Percentiles rank a stretch among this genome's conserved stretches.
Conservation (phyloP, 306 rosid genomes). For the Trichosanthes truncata region DNA sequence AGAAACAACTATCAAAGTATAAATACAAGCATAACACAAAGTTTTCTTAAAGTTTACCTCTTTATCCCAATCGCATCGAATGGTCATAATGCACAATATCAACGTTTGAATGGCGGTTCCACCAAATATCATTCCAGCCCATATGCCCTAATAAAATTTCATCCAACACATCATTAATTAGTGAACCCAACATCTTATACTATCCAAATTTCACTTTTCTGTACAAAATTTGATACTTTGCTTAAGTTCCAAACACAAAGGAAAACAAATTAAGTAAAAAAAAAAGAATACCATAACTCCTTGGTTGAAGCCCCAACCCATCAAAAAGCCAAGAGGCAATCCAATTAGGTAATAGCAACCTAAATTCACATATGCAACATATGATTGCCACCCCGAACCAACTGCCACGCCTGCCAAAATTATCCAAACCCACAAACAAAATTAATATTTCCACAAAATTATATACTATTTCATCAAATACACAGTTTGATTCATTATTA, state of each 20-base stretch:
- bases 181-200: background rate
- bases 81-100: constrained; percentile 33
- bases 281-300: constrained; percentile 56
- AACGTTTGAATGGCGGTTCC: constrained; percentile 54
- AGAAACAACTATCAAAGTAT: no score
- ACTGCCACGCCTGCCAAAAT: constrained; percentile 59
- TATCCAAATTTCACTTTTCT: no score
- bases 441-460: no score
- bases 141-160: constrained; percentile 34
- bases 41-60: constrained; percentile 41
- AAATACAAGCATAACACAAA: no score
- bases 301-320: constrained; percentile 57
- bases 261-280: no score
- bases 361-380: constrained; percentile 76
- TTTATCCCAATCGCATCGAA: constrained; percentile 55
- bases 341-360: constrained; percentile 77
- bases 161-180: background rate
- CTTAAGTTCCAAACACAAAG: background rate
- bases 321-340: constrained; percentile 53
- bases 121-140: constrained; percentile 64
- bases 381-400: constrained; percentile 88
- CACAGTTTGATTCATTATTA: no score
- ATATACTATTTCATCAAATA: no score
- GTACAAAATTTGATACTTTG: background rate
- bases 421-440: background rate